A percentile compares a stretch with the other conserved stretches of the same genome.
phyloP scores from a whole-genome alignment of 2,329 filamentous ascomycete species.

The Polytolypa hystricis region DNA sequence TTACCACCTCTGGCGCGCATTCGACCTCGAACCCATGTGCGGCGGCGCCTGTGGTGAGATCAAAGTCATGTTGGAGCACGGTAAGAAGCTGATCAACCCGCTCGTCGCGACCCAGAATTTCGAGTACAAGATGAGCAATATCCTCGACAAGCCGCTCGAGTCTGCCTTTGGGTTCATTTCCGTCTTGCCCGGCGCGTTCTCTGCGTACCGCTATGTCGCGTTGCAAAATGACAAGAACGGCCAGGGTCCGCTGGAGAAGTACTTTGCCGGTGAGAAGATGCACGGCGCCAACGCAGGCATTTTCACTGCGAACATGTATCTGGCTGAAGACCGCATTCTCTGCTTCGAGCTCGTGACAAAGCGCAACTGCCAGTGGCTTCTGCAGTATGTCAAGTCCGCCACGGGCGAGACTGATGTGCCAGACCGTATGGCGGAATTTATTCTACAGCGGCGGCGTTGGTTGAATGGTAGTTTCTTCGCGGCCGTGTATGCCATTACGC shows the following conservation, averaged over 20 bases:
- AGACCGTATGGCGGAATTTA: slow-evolving; percentile 84
- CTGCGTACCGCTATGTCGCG: slow-evolving; percentile 90
- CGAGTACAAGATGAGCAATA: slow-evolving; percentile 99
- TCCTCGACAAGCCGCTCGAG: slow-evolving; percentile 93
- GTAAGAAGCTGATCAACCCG: slow-evolving; percentile 83
- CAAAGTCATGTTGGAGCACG: slow-evolving; percentile 86
- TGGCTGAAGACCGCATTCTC: slow-evolving; percentile 41
- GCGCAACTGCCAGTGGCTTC: slow-evolving; percentile 91
- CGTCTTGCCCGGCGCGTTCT: slow-evolving; percentile 92
- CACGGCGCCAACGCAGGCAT: slow-evolving; percentile 87
- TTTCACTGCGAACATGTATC: slow-evolving; percentile 75
- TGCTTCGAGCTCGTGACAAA: slow-evolving; percentile 82
- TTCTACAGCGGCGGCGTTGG: slow-evolving; percentile 92
- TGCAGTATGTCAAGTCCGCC: slow-evolving; percentile 97
- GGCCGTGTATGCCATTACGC: slow-evolving; percentile 84
- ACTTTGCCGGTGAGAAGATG: slow-evolving; percentile 94
- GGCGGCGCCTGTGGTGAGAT: slow-evolving; percentile 97
- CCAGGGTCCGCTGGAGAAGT: slow-evolving; percentile 85
- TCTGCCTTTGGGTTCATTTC: slow-evolving; percentile 97
- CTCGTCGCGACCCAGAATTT: slow-evolving; percentile 96
- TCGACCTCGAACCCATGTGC: slow-evolving; percentile 95
- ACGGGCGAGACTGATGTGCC: slow-evolving; percentile 96
- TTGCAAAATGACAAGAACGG: slow-evolving; percentile 95
- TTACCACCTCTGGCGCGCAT: slow-evolving; percentile 97
- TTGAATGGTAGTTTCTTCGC: slow-evolving; percentile 98